Evolutionary conservation across 2,329 filamentous ascomycete genomes (phyloP).

Genomic region (Phoma herbarum): DNA sequence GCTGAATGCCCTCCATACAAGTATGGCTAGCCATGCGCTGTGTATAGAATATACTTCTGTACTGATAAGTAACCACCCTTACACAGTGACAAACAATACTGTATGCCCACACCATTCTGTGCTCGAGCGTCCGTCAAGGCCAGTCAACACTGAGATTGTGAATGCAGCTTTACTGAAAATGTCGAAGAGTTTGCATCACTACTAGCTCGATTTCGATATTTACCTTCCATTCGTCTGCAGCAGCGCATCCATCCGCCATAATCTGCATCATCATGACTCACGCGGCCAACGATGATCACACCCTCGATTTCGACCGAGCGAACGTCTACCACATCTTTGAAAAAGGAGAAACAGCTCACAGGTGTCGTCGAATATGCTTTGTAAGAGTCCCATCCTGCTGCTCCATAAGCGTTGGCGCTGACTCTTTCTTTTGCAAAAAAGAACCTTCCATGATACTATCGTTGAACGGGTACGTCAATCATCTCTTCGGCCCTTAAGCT

Average conservation of each 20-base stretch:
- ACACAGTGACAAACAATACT: neutral
- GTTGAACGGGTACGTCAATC: slow-evolving; percentile 84
- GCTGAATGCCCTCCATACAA: neutral
- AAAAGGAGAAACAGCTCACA: neutral
- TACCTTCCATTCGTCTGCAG: neutral
- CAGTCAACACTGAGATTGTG: neutral
- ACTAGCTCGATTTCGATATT: neutral
- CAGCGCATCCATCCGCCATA: no score
- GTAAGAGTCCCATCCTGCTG: neutral
- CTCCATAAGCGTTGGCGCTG: neutral
- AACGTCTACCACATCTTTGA: neutral
- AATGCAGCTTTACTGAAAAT: neutral
- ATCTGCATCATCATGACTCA: neutral
- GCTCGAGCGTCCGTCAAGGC: neutral
- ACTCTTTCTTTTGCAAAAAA: neutral
- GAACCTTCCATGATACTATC: slow-evolving; percentile 52
- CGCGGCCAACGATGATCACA: neutral
- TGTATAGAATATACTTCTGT: neutral
- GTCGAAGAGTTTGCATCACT: neutral
- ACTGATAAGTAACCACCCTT: no score
- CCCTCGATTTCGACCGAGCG: neutral
- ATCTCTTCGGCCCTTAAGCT: slow-evolving; percentile 87
- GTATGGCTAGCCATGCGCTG: neutral
- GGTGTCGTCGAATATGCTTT: slow-evolving; percentile 12
- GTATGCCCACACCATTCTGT: neutral